Base-by-base conservation (phyloP, 345 rosid genomes). In the Lepidium aucheri region DNA sequence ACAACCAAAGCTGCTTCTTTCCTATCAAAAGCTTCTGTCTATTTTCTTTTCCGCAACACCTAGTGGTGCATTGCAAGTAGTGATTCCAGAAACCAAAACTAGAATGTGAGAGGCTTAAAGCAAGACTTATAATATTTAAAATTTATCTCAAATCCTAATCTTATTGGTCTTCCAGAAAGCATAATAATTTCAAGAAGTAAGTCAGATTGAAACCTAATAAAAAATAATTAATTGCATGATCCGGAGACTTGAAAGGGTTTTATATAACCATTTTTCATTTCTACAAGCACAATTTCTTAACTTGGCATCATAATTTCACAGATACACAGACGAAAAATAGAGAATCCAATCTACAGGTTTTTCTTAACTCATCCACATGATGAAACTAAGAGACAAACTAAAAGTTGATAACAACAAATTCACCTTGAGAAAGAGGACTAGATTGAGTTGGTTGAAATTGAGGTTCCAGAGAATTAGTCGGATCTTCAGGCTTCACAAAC, bases 401-500 rank as follows among this genome's bases (percentile, higher is more conserved):
- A 9, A 36, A 24, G 63, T 16, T 60, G 53, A 15, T 18, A 36
- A 24, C 13, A 71, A 8, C 15, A 35, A 44, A 68, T 12, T 15
- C 3, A 84, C 88, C 84, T 73, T 73, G 73, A 74, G 65, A 47
- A 70, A 62, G 73, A 50, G 88, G 70, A 68, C 73, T 82, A 14
- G 72, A 73, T 41, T 45, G 79, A 53, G 51, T 65, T 39, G 75
- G 68, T 20, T 36, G 74, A 15, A 53, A 65, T 44, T 61, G 84
- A 72, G 74, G 76, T 44, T 81, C n/a, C 22, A 20, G 75, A 60
- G 68, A 60, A 6, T 72, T 53, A 72, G 75, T 57, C 33, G 76
- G 50, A 69, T 74, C 94, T 64, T 80, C 90, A 53, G 90, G 88
- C 82, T 87, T 85, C 39, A 67, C 74, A 59, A 65, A 63, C 5